Evolutionary conservation across 169 alveolate genomes (phyloP).

Genomic region (Plasmodium billcollinsi): DNA sequence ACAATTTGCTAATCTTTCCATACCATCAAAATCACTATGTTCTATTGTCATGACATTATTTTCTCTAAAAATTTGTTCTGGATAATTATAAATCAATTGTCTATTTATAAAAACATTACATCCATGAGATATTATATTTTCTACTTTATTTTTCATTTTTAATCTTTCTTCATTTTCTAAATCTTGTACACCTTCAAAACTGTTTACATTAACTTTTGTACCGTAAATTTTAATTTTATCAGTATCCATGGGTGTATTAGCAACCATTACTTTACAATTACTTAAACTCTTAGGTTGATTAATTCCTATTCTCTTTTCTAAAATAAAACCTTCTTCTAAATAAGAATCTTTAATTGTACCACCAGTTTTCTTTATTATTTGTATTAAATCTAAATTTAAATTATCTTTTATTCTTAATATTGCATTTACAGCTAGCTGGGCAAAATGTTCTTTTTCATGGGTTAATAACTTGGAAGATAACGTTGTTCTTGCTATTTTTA

Average conservation of each 20-base stretch:
- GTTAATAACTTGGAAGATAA: slow-evolving; percentile 97
- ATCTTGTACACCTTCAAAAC: slow-evolving; percentile 98
- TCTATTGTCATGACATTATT: slow-evolving; percentile 98
- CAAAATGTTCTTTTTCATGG: slow-evolving; percentile 96
- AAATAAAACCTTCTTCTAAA: slow-evolving; percentile 98
- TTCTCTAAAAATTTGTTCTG: slow-evolving; percentile 97
- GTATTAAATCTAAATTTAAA: slow-evolving; percentile 91
- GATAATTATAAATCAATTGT: slow-evolving; percentile 99
- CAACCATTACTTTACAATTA: slow-evolving; percentile 94
- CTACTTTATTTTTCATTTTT: slow-evolving; percentile 98
- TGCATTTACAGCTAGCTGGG: slow-evolving; percentile 98
- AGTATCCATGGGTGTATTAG: slow-evolving; percentile 99
- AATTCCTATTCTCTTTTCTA: slow-evolving; percentile 97
- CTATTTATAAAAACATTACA: slow-evolving; percentile 99
- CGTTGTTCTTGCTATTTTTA: slow-evolving; percentile 98
- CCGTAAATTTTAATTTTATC: slow-evolving; percentile 99
- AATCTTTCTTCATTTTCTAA: slow-evolving; percentile 98
- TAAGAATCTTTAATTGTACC: slow-evolving; percentile 97
- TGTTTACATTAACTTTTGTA: slow-evolving; percentile 97
- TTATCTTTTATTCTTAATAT: slow-evolving; percentile 92
- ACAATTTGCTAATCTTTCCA: slow-evolving; percentile 99
- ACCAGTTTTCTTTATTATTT: slow-evolving; percentile 98
- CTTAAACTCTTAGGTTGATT: slow-evolving; percentile 95
- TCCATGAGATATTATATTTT: slow-evolving; percentile 95
- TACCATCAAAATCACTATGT: slow-evolving; percentile 99